Evolutionary conservation across 345 rosid genomes (phyloP).

Genomic region (Durio zibethinus): DNA sequence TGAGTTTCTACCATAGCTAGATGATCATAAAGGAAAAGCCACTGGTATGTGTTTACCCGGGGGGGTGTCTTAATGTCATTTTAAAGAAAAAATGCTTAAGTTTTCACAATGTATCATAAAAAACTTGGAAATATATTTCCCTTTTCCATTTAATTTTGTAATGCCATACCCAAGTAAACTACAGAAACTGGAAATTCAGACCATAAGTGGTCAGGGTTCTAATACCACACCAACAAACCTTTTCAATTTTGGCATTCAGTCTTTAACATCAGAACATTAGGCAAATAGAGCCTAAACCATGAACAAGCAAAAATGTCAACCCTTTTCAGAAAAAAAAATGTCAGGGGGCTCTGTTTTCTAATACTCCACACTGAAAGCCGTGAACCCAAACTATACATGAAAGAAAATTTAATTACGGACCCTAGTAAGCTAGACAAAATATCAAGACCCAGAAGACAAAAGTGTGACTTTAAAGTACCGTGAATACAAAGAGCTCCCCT

Average conservation of each 20-base stretch:
- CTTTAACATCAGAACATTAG: not conserved
- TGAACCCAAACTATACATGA: not conserved
- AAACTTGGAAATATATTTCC: not conserved
- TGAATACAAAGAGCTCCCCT: constrained; percentile 76
- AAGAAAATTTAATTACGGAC: not conserved
- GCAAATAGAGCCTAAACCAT: not conserved
- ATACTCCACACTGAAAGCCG: not conserved
- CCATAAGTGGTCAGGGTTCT: not conserved
- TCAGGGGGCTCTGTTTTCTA: not conserved
- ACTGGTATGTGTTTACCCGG: not conserved
- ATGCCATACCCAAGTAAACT: not conserved
- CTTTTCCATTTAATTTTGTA: not conserved
- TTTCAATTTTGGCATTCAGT: not conserved
- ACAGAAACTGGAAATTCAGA: not conserved
- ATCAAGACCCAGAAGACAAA: not conserved
- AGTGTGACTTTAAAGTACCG: constrained; percentile 37
- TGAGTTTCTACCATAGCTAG: not conserved
- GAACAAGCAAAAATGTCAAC: not conserved
- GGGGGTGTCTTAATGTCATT: not conserved
- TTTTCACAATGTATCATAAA: not conserved
- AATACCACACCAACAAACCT: not conserved
- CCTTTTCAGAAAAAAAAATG: not conserved
- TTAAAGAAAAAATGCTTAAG: not conserved
- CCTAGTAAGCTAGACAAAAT: not conserved
- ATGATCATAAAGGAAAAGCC: not conserved